phyloP scores from a whole-genome alignment of 192 early-diverging fungal genomes.

The Coemansia sp. region DNA sequence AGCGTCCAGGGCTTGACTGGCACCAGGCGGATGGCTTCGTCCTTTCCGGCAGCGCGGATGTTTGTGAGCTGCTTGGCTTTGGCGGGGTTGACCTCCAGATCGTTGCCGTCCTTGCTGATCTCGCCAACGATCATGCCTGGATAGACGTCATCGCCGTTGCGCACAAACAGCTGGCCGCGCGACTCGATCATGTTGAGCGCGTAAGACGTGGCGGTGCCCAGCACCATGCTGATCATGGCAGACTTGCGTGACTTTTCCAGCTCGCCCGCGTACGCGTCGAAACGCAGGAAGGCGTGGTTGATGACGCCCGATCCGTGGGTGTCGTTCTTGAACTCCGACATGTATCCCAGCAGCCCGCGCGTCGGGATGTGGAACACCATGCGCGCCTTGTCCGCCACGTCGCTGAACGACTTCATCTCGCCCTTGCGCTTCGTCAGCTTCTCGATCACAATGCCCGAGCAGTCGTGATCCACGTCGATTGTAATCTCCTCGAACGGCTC shows the following conservation, averaged over 20 bases:
- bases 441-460: slow-evolving; percentile 79
- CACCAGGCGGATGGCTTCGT: slow-evolving; percentile 71
- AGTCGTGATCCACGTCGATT: slow-evolving; percentile 73
- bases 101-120: slow-evolving; percentile 68
- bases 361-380: slow-evolving; percentile 82
- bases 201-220: slow-evolving; percentile 71
- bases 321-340: slow-evolving; percentile 88
- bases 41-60: slow-evolving; percentile 77
- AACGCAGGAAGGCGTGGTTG: slow-evolving; percentile 77
- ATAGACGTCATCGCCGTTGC: slow-evolving; percentile 74
- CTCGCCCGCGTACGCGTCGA: slow-evolving; percentile 71
- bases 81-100: slow-evolving; percentile 84
- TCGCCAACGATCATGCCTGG: slow-evolving; percentile 89
- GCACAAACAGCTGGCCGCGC: slow-evolving; percentile 79
- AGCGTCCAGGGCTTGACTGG: slow-evolving; percentile 69
- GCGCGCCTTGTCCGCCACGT: slow-evolving; percentile 72
- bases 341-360: slow-evolving; percentile 79
- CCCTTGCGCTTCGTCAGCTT: slow-evolving; percentile 84
- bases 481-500: slow-evolving; percentile 88
- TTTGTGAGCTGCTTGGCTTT: slow-evolving; percentile 83
- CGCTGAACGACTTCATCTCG: slow-evolving; percentile 74
- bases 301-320: slow-evolving; percentile 81
- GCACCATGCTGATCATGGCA: slow-evolving; percentile 71
- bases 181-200: slow-evolving; percentile 76
- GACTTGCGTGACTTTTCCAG: slow-evolving; percentile 78